Conservation (phyloP, 2,329 filamentous ascomycete species). For the Lachnellula cervina region DNA sequence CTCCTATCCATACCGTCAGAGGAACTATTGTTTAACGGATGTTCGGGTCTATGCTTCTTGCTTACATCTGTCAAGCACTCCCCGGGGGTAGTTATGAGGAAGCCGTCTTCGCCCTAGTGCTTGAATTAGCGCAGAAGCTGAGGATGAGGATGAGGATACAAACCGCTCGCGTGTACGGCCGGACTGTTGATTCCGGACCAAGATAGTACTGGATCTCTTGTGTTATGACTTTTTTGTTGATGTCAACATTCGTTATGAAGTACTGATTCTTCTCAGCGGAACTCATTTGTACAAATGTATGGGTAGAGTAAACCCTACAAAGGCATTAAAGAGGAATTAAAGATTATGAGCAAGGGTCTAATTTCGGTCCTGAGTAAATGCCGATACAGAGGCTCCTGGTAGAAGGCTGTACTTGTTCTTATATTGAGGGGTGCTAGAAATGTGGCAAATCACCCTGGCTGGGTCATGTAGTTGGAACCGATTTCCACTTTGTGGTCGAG, state of each 20-base stretch:
- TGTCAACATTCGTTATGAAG: constrained; percentile 56
- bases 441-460: neutral
- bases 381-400: neutral
- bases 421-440: neutral
- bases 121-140: constrained; percentile 10
- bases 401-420: neutral
- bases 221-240: constrained; percentile 56
- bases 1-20: constrained; percentile 39
- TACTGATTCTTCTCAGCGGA: constrained; percentile 47
- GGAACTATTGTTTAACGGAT: neutral
- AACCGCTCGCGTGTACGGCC: constrained; percentile 53
- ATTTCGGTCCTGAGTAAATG: neutral
- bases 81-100: constrained; percentile 54
- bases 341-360: neutral
- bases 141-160: constrained; percentile 28
- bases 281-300: constrained; percentile 24
- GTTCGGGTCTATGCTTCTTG: constrained; percentile 3
- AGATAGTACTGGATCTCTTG: constrained; percentile 55
- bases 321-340: constrained; percentile 7
- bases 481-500: neutral
- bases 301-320: constrained; percentile 8
- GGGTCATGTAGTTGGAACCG: neutral
- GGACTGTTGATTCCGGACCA: constrained; percentile 52
- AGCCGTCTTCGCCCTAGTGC: constrained; percentile 54
- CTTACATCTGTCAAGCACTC: constrained; percentile 56